A percentile compares a stretch with the other conserved stretches of the same genome.
phyloP scores from a whole-genome alignment of 2,329 filamentous ascomycete species.

The Botrytis deweyae region DNA sequence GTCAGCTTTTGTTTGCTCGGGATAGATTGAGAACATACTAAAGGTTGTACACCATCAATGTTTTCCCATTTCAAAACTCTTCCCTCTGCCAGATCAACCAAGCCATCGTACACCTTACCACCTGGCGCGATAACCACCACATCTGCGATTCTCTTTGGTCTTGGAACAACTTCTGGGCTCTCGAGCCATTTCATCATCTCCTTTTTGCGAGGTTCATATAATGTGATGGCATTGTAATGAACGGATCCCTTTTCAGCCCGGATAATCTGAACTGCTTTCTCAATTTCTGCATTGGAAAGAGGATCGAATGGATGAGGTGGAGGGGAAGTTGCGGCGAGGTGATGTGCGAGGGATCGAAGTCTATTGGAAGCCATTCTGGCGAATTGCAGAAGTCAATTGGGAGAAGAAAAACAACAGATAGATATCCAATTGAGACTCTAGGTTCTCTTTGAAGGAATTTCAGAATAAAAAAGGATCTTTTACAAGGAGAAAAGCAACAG shows the following conservation, averaged over 20 bases:
- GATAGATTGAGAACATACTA: slow-evolving; percentile 50
- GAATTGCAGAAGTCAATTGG: not conserved
- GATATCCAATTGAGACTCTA: not conserved
- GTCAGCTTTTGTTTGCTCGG: slow-evolving; percentile 23
- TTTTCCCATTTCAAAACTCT: slow-evolving; percentile 73
- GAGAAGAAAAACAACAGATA: not conserved
- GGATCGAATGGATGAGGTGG: slow-evolving; percentile 76
- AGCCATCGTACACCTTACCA: slow-evolving; percentile 78
- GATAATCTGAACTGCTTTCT: slow-evolving; percentile 65
- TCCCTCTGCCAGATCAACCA: slow-evolving; percentile 68
- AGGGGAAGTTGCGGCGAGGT: slow-evolving; percentile 54
- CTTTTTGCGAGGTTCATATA: slow-evolving; percentile 81
- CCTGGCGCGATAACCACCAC: slow-evolving; percentile 77
- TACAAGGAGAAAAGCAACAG: not conserved
- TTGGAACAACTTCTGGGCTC: slow-evolving; percentile 57
- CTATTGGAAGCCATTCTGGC: slow-evolving; percentile 45
- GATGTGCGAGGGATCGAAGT: slow-evolving; percentile 61
- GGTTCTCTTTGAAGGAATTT: not conserved
- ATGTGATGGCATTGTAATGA: slow-evolving; percentile 82
- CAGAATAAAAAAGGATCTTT: not conserved
- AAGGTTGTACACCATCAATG: slow-evolving; percentile 74
- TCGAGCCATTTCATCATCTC: slow-evolving; percentile 80
- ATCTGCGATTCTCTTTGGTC: slow-evolving; percentile 73
- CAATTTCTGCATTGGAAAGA: slow-evolving; percentile 70
- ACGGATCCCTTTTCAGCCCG: slow-evolving; percentile 68